Percentiles rank a stretch among this genome's conserved stretches.
Conservation (phyloP, 148 eudicot genomes). For the Nyssa sinensis region DNA sequence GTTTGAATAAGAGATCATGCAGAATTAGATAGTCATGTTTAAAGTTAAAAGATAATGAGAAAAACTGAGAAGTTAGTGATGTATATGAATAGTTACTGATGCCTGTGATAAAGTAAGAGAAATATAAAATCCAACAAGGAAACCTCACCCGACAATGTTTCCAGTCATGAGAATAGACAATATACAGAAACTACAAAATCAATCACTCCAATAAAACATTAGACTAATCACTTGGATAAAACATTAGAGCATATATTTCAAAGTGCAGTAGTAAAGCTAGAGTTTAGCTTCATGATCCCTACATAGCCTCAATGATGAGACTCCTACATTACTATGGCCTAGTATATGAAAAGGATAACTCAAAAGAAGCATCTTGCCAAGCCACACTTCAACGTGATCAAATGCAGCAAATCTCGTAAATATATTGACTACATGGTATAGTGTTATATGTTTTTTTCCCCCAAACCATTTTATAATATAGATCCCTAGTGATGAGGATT, state of each 20-base stretch:
- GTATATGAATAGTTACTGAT: background rate
- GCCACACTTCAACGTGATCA: conserved; percentile 5
- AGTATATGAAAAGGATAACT: background rate
- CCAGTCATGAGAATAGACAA: background rate
- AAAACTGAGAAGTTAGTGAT: background rate
- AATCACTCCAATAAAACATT: background rate
- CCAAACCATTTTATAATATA: background rate
- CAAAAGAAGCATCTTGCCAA: conserved; percentile 15
- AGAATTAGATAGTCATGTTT: background rate
- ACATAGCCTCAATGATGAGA: background rate
- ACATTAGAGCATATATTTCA: background rate
- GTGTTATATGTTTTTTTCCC: background rate
- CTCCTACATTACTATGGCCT: background rate
- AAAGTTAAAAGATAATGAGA: background rate
- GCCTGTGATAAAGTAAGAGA: background rate
- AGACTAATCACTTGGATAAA: background rate
- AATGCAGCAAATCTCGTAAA: background rate
- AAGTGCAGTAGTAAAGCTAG: conserved; percentile 12
- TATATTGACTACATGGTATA: background rate
- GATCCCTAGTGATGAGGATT: conserved; percentile 49
- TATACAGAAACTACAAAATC: background rate
- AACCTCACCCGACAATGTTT: background rate
- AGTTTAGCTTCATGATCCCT: conserved; percentile 9
- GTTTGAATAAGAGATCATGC: background rate
- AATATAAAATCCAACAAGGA: background rate